A percentile compares a stretch with the other conserved stretches of the same genome.
Conservation (phyloP, 176 grass and related monocot genomes). For the Oropetium thomaeum region DNA sequence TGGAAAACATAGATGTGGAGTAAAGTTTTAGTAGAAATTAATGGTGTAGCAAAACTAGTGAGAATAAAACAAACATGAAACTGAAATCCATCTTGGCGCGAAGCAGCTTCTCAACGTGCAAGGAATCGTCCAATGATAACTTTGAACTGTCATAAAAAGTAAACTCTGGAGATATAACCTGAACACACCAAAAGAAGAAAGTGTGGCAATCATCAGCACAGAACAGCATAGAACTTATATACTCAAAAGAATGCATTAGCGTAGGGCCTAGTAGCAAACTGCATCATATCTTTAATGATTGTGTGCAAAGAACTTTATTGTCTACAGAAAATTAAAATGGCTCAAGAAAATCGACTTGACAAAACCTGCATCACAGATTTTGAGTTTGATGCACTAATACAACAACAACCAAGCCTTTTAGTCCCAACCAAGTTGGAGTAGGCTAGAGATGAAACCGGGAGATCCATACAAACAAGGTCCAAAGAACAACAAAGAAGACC, state of each 20-base stretch:
- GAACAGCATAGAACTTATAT: slow-evolving; percentile 1
- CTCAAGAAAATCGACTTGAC: background rate
- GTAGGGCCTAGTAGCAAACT: background rate
- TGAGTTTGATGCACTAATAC: background rate
- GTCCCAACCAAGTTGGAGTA: no score
- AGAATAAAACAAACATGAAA: slow-evolving; percentile 75
- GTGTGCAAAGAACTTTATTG: background rate
- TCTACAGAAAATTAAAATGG: background rate
- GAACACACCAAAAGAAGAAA: slow-evolving; percentile 24
- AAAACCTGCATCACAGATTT: background rate
- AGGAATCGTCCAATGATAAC: slow-evolving; percentile 80
- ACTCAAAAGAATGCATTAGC: background rate
- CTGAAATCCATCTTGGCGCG: slow-evolving; percentile 92
- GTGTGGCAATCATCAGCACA: slow-evolving; percentile 2
- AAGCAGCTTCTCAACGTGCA: slow-evolving; percentile 93
- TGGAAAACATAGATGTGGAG: background rate
- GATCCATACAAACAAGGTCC: no score
- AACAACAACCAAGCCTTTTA: no score
- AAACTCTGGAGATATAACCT: slow-evolving; percentile 93
- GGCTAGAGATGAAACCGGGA: no score
- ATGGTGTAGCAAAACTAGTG: slow-evolving; percentile 28
- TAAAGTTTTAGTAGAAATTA: slow-evolving; percentile 1
- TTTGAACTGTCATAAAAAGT: slow-evolving; percentile 94
- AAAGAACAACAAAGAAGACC: no score
- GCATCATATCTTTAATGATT: background rate